phyloP scores from a whole-genome alignment of 1,284 basidiomycete species.

The Ganoderma boninense region DNA sequence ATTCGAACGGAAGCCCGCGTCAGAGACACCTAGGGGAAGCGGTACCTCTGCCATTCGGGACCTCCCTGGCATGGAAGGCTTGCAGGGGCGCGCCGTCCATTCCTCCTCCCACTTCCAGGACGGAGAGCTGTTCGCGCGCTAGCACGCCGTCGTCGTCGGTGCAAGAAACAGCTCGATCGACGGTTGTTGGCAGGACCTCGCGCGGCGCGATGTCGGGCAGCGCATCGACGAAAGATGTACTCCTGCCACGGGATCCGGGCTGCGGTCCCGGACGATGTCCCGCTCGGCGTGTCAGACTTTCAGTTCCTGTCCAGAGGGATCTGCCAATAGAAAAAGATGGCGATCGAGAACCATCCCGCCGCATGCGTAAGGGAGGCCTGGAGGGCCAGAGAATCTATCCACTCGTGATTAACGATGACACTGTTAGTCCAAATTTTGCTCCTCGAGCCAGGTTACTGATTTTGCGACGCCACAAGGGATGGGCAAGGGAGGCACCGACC shows the following conservation, averaged over 20 bases:
- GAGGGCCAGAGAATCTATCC: conserved; percentile 60
- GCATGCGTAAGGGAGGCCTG: conserved; percentile 38
- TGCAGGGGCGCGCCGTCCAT: conserved; percentile 54
- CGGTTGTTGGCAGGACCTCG: conserved; percentile 52
- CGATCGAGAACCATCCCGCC: conserved; percentile 26
- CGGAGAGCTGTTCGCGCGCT: conserved; percentile 50
- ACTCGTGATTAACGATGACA: conserved; percentile 42
- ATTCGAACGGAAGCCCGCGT: conserved; percentile 55
- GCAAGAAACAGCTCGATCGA: conserved; percentile 57
- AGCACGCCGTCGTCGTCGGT: conserved; percentile 59
- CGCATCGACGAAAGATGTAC: conserved; percentile 32
- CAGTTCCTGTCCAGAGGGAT: conserved; percentile 48
- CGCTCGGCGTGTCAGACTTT: conserved; percentile 56
- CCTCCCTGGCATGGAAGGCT: conserved; percentile 49
- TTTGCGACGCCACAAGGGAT: conserved; percentile 27
- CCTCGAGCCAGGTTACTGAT: not conserved
- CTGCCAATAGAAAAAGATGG: conserved; percentile 45
- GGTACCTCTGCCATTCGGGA: conserved; percentile 58
- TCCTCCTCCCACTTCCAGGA: conserved; percentile 48
- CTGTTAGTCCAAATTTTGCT: conserved; percentile 17
- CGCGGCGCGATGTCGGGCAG: conserved; percentile 41
- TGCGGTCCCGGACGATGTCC: conserved; percentile 52
- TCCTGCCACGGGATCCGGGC: conserved; percentile 39
- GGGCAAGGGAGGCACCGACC: conserved; percentile 43
- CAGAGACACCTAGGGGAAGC: conserved; percentile 62